Conservation (phyloP, 495 filamentous ascomycete species). For the Daldinia caldariorum region DNA sequence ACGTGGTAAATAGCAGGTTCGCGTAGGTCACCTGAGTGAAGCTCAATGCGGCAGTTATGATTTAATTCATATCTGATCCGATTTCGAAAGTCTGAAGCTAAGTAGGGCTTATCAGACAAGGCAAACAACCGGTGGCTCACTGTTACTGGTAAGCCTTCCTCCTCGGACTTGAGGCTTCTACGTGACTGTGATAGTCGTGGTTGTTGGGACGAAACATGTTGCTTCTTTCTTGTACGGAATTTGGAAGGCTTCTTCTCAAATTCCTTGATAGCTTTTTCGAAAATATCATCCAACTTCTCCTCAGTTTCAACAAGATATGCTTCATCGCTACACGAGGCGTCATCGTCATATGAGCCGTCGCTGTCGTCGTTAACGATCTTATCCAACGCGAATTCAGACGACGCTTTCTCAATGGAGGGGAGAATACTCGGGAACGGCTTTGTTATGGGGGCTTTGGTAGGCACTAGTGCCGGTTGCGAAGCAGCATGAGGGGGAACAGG, state of each 20-base stretch:
- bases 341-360: slow-evolving; percentile 1
- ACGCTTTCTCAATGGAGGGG: slow-evolving; percentile 24
- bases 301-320: not conserved
- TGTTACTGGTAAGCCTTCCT: slow-evolving; percentile 15
- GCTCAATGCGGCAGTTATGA: slow-evolving; percentile 25
- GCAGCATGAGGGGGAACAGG: not conserved
- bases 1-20: slow-evolving; percentile 50
- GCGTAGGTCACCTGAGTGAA: slow-evolving; percentile 15
- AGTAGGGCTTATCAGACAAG: slow-evolving; percentile 47
- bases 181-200: slow-evolving; percentile 34
- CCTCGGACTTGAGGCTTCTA: slow-evolving; percentile 26
- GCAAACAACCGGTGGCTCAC: slow-evolving; percentile 33
- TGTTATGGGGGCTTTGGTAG: not conserved
- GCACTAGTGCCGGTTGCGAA: not conserved
- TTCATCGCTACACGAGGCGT: not conserved
- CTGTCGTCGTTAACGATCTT: not conserved
- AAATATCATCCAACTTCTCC: not conserved
- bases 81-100: slow-evolving; percentile 38
- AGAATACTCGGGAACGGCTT: not conserved
- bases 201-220: slow-evolving; percentile 25
- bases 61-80: slow-evolving; percentile 31
- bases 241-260: not conserved
- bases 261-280: not conserved
- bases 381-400: not conserved
- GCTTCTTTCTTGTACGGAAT: slow-evolving; percentile 13